Evolutionary conservation across 164 flowering plant species (phyloP).

Genomic region (Nymphaea colorata): DNA sequence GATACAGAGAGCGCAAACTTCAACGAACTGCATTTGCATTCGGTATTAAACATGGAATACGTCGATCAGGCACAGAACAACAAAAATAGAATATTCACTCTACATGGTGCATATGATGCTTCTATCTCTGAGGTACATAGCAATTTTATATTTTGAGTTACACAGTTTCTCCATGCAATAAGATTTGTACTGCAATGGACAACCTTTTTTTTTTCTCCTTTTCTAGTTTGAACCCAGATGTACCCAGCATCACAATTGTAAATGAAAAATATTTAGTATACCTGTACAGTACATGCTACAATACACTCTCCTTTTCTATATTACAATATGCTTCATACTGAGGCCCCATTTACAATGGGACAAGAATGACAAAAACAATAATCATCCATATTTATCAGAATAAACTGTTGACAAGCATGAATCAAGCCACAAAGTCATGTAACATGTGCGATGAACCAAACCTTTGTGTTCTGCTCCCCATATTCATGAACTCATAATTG

Average conservation of each 20-base stretch:
- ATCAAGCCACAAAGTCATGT: conserved; percentile 74
- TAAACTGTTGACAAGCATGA: neutral
- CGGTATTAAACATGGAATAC: too few species aligned
- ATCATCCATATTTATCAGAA: neutral
- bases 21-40: too few species aligned
- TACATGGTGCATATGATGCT: neutral
- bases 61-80: neutral
- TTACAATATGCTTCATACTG: neutral
- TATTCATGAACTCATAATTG: conserved; percentile 47
- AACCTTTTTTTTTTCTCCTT: neutral
- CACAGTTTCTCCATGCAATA: neutral
- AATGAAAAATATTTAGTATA: too few species aligned
- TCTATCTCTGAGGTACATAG: neutral
- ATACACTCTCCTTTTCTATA: neutral
- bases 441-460: conserved; percentile 51
- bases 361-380: neutral
- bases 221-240: neutral
- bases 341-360: neutral
- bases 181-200: neutral
- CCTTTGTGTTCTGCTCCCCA: conserved; percentile 43
- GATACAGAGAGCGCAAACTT: too few species aligned
- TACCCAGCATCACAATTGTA: neutral
- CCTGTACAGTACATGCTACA: neutral
- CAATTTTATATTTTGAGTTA: neutral
- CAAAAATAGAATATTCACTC: too few species aligned